Evolutionary conservation across 176 grass and related monocot species (phyloP), one percentile per base, ranked within the genome.

Genomic region (Phyllostachys edulis): DNA sequence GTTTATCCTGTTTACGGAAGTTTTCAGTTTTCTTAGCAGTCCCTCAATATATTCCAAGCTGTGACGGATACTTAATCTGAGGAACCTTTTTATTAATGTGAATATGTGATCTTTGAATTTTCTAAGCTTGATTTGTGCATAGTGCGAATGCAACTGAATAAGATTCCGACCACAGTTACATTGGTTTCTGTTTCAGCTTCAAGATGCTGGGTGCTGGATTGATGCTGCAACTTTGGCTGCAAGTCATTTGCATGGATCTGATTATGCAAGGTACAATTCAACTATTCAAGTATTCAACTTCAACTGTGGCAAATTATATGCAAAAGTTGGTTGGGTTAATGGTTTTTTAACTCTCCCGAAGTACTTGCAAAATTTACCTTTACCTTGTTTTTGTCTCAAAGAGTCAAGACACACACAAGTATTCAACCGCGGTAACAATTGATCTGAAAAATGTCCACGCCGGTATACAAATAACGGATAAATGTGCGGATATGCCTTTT

Each of bases 171-270:
- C 54, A 50, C 13, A 47, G 42, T 18, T 63, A 78, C 40, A n/a
- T 84, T 59, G 78, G 37, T 52, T 89, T 77, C 23, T 84, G 76
- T 71, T 87, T 90, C 83, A 98, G 96, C 87, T 98, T 82, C 93
- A 98, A 98, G 96, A 98, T 92, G 96, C 96, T 87, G 96, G 89
- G 26, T 96, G 88, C 78, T 98, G 96, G 96, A 92, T 74, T 63
- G 96, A 98, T 86, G 93, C 96, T 87, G 93, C 91, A 71, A 98
- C 96, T 85, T 88, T 98, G 78, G 96, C 96, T 47, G 93, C 96
- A 70, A 98, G 83, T 76, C 91, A 98, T 94, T 94, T 98, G 86
- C 93, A 78, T 81, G 96, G 96, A 81, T 93, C 96, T 88, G 96
- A 98, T 69, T 98, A 98, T 90, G 86, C 93, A 70, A 98, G 96